Evolutionary conservation across 768 basidiomycete species (phyloP).

Genomic region (Tephrocybe sp.): DNA sequence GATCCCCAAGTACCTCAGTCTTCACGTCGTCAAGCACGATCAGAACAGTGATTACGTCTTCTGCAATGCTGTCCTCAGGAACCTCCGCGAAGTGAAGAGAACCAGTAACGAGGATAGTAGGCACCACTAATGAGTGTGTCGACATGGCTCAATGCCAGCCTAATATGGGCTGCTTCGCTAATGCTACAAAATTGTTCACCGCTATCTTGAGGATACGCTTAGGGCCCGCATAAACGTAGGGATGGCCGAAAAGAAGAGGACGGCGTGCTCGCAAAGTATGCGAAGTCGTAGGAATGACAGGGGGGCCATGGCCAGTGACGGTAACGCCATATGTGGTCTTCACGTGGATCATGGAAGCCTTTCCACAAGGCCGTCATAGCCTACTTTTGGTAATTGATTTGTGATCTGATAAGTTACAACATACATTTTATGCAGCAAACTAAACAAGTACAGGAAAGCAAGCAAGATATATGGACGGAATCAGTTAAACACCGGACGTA

Average conservation of each 20-base stretch:
- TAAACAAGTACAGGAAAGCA: constrained; percentile 14
- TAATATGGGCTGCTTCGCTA: too few relatives aligned
- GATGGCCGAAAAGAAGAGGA: background rate
- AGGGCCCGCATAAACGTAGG: constrained; percentile 4
- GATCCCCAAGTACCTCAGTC: constrained; percentile 52
- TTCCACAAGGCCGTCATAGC: background rate
- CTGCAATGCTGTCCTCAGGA: constrained; percentile 46
- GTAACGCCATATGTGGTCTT: background rate
- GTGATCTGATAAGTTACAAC: constrained; percentile 3
- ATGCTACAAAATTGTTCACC: background rate
- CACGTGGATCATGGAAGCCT: constrained; percentile 7
- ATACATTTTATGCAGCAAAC: constrained; percentile 13
- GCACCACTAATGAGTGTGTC: constrained; percentile 47
- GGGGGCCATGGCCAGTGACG: background rate
- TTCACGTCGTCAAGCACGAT: constrained; percentile 46
- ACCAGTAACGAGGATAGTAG: constrained; percentile 56
- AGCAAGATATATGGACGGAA: constrained; percentile 1
- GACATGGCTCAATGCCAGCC: constrained; percentile 40
- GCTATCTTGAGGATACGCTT: background rate
- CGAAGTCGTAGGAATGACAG: background rate
- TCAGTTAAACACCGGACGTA: constrained; percentile 14
- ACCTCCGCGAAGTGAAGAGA: constrained; percentile 64
- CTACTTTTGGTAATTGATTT: constrained; percentile 4
- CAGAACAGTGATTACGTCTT: constrained; percentile 58
- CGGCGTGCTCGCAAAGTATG: background rate